Conservation (phyloP, 2,329 filamentous ascomycete genomes). For the Neopestalotiopsis clavispora region DNA sequence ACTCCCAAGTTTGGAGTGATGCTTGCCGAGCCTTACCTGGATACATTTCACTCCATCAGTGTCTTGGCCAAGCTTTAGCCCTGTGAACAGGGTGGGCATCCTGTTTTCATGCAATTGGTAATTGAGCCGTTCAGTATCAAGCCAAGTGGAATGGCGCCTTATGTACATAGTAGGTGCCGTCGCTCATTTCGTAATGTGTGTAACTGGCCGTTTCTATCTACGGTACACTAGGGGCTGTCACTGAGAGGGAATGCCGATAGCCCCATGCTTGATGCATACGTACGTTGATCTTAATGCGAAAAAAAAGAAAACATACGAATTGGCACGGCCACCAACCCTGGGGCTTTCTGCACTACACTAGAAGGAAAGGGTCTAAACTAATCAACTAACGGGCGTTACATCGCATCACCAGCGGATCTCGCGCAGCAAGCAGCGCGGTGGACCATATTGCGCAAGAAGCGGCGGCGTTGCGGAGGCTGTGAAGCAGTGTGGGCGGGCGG, state of each 20-base stretch:
- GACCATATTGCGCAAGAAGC: slow-evolving; percentile 7
- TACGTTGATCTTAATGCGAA: not conserved
- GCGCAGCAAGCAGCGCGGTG: not conserved
- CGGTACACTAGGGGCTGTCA: not conserved
- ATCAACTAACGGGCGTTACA: slow-evolving; percentile 6
- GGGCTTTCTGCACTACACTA: not conserved
- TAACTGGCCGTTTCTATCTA: not conserved
- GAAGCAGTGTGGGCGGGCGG: not conserved
- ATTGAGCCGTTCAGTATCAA: not conserved
- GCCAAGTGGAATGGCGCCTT: not conserved
- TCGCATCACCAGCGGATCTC: not conserved
- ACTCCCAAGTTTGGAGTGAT: not conserved
- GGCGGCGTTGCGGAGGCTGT: not conserved
- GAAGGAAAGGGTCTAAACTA: not conserved
- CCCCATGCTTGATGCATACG: not conserved
- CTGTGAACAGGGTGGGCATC: not conserved
- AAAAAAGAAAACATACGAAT: not conserved
- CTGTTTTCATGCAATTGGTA: not conserved
- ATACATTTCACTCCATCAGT: not conserved
- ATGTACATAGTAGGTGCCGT: not conserved
- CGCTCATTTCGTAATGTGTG: not conserved
- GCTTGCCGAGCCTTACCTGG: not conserved
- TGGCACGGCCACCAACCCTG: not conserved
- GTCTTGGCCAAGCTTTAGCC: not conserved
- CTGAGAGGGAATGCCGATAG: not conserved